A percentile compares a stretch with the other conserved stretches of the same genome.
phyloP scores from a whole-genome alignment of 495 filamentous ascomycete genomes.

The Daldinia bambusicola region DNA sequence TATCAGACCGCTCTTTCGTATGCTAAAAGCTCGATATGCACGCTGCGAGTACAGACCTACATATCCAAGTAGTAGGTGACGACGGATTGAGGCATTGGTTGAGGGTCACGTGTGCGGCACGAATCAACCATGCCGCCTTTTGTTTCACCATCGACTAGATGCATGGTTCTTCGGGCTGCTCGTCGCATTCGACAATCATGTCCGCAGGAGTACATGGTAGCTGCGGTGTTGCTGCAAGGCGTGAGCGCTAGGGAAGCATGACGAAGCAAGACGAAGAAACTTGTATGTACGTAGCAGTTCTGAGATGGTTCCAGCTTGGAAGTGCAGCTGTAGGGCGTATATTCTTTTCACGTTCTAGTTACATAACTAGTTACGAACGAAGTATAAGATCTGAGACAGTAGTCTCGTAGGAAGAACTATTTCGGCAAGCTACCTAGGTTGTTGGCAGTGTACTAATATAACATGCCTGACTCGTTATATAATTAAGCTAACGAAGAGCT shows the following conservation, averaged over 20 bases:
- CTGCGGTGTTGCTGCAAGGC: conserved; percentile 38
- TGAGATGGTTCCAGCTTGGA: neutral
- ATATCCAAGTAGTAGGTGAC: conserved; percentile 12
- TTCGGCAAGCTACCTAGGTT: neutral
- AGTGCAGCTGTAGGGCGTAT: neutral
- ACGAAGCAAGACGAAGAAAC: conserved; percentile 29
- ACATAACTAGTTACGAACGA: too few relatives aligned
- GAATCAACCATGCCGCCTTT: conserved; percentile 37
- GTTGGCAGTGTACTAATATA: too few relatives aligned
- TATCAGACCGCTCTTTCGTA: conserved; percentile 41
- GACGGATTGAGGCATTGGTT: conserved; percentile 41
- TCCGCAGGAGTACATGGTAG: conserved; percentile 32
- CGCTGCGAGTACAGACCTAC: conserved; percentile 9
- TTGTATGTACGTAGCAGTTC: neutral
- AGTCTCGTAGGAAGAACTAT: neutral
- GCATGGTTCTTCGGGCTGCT: conserved; percentile 39
- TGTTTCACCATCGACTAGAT: conserved; percentile 43
- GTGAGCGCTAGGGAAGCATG: conserved; percentile 41
- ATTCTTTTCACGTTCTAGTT: too few relatives aligned
- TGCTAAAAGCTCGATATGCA: conserved; percentile 16
- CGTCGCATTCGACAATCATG: conserved; percentile 39
- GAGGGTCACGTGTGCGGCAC: conserved; percentile 37
- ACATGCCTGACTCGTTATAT: too few relatives aligned
- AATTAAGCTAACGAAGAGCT: neutral
- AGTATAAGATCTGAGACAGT: too few relatives aligned